A percentile compares a stretch with the other conserved stretches of the same genome.
These are phyloP conservation scores for Diversispora epigaea DNA, from an alignment of 192 early-diverging fungal species.

Conservation along the genomic window DNA sequence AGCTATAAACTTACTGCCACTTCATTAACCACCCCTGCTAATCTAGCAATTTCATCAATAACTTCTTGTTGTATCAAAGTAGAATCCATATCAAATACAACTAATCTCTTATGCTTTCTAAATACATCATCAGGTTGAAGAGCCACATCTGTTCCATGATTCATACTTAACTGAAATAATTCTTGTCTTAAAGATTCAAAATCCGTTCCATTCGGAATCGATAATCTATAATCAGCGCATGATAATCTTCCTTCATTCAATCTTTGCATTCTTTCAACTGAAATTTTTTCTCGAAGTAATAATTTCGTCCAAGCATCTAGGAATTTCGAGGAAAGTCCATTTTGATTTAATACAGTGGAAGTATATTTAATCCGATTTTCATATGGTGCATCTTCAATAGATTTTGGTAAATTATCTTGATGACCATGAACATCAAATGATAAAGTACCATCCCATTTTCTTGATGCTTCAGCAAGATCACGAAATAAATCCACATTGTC, in stretches of 20 bases:
- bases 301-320: conserved; percentile 78
- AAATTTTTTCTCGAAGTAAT: conserved; percentile 74
- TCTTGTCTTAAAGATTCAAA: conserved; percentile 68
- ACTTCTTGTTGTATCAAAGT: conserved; percentile 98
- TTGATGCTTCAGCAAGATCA: conserved; percentile 71
- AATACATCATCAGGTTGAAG: conserved; percentile 88
- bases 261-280: conserved; percentile 85
- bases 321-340: conserved; percentile 74
- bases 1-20: conserved; percentile 67
- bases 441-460: conserved; percentile 83
- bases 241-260: conserved; percentile 68
- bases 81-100: conserved; percentile 99
- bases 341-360: conserved; percentile 83
- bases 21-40: conserved; percentile 87
- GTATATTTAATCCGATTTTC: conserved; percentile 80
- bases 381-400: conserved; percentile 85
- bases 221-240: conserved; percentile 83
- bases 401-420: conserved; percentile 46
- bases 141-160: conserved; percentile 79
- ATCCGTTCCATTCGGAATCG: conserved; percentile 66
- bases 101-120: conserved; percentile 85
- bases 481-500: conserved; percentile 77
- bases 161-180: conserved; percentile 69
- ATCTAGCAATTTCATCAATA: conserved; percentile 96
- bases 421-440: conserved; percentile 75